Evolutionary conservation across 2,329 filamentous ascomycete genomes (phyloP), one percentile per base, ranked within the genome.

Genomic region (Zasmidium cellare): DNA sequence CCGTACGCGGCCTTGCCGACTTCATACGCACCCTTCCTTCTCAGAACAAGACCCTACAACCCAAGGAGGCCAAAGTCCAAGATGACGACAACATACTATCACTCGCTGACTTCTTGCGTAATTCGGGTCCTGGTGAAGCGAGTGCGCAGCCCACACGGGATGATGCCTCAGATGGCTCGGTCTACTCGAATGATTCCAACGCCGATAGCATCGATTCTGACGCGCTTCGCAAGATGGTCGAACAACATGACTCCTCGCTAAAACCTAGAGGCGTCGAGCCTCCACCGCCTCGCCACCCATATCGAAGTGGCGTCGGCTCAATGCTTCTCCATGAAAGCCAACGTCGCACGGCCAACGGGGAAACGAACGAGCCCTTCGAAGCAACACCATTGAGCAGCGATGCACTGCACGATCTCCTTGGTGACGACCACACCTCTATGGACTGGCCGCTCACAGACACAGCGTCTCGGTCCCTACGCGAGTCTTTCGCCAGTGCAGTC

Each of bases 11-110:
- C n/a, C 50, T 64, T 6, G 57, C 62, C 2, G 50, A 50, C 16
- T 64, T 52, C 24, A 62, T 64, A 20, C 46, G 57, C 47, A 49
- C 50, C 28, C 55, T 64, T 2, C 62, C 62, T 11, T 41, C 53
- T 16, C 57, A 47, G 18, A 28, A 54, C 41, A 53, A 57, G 23
- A 45, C 7, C n/a, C 38, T 46, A 46, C 48, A 60, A 41, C 53
- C 54, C 16, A 56, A 60, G 24, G 45, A 52, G 47, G 57, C 57
- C 22, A 41, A 18, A n/a, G 35, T 41, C 35, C 11, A 41, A n/a
- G 35, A 31, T 7, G 28, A 41, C 35, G 5, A 14, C n/a, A 41
- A 14, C 5, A 41, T 14, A 41, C 6, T 14, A 18, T 41, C 35
- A 18, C 35, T 41, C 35, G 28, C 20, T 47, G 20, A 51, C 25